Evolutionary conservation across 116 monocot genomes (phyloP).

Genomic region (Papilionanthe hybrid): DNA sequence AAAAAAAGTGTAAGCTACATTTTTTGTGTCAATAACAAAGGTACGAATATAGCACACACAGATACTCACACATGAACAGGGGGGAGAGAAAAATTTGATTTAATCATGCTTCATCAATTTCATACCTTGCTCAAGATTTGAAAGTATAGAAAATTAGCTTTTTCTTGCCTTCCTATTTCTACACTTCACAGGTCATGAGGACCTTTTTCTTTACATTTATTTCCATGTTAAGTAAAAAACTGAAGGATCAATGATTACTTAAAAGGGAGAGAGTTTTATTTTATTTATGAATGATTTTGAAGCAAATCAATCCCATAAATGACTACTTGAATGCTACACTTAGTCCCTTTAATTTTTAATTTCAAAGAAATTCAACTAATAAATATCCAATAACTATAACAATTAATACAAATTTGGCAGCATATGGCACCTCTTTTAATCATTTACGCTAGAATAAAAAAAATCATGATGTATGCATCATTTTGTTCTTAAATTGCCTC

Average conservation of each 20-base stretch:
- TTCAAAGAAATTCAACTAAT: background rate
- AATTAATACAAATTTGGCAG: background rate
- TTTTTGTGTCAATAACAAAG: background rate
- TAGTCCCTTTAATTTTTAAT: background rate
- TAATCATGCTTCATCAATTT: background rate
- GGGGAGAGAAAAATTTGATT: background rate
- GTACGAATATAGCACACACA: background rate
- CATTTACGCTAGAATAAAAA: background rate
- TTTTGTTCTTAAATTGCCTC: background rate
- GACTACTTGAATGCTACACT: background rate
- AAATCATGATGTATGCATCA: background rate
- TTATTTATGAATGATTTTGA: background rate
- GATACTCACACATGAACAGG: background rate
- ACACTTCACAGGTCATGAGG: background rate
- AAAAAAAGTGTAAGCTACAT: background rate
- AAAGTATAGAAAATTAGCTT: background rate
- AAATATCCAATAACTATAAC: background rate
- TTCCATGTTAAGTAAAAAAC: background rate
- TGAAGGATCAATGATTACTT: background rate
- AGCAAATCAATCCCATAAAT: background rate
- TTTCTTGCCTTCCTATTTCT: background rate
- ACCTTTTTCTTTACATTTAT: background rate
- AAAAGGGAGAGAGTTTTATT: background rate
- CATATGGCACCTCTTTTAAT: background rate
- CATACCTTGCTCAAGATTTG: background rate